A percentile compares a stretch with the other conserved stretches of the same genome.
Evolutionary conservation across 306 rosid genomes (phyloP).

Genomic region (Ceratonia siliqua): DNA sequence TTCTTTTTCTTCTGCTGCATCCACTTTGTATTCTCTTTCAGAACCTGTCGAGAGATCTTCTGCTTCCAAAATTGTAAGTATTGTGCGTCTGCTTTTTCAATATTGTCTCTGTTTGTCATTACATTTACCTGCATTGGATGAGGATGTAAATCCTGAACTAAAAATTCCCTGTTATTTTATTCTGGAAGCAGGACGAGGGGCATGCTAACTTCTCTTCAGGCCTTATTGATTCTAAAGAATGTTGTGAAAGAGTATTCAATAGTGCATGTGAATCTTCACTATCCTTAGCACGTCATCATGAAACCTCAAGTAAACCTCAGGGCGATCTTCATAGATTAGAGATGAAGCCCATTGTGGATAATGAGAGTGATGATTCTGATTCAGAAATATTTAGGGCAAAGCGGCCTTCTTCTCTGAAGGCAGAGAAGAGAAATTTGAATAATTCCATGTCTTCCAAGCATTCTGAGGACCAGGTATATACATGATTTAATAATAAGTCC

Average conservation of each 20-base stretch:
- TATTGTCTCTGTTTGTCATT: constrained; percentile 17
- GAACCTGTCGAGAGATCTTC: constrained; percentile 48
- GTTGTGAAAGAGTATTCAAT: constrained; percentile 38
- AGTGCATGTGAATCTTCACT: constrained; percentile 49
- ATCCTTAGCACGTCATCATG: constrained; percentile 46
- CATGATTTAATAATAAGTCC: constrained; percentile 9
- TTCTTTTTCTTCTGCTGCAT: constrained; percentile 58
- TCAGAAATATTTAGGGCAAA: constrained; percentile 84
- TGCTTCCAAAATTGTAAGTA: constrained; percentile 56
- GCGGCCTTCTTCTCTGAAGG: constrained; percentile 81
- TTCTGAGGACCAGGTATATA: constrained; percentile 69
- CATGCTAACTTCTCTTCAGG: constrained; percentile 34
- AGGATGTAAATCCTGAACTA: constrained; percentile 31
- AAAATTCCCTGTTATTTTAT: constrained; percentile 26
- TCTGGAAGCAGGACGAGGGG: constrained; percentile 52
- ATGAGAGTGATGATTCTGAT: constrained; percentile 80
- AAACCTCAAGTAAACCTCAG: constrained; percentile 41
- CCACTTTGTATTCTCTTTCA: constrained; percentile 54
- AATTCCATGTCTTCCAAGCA: constrained; percentile 42
- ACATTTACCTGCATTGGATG: constrained; percentile 22
- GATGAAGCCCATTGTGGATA: constrained; percentile 45
- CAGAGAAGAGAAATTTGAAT: constrained; percentile 56
- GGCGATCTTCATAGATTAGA: constrained; percentile 39
- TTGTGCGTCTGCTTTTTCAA: constrained; percentile 20
- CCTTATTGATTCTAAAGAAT: constrained; percentile 44